Evolutionary conservation across 257 asterid genomes (phyloP), one percentile per base, ranked within the genome.

Genomic region (Oldenlandia corymbosa): DNA sequence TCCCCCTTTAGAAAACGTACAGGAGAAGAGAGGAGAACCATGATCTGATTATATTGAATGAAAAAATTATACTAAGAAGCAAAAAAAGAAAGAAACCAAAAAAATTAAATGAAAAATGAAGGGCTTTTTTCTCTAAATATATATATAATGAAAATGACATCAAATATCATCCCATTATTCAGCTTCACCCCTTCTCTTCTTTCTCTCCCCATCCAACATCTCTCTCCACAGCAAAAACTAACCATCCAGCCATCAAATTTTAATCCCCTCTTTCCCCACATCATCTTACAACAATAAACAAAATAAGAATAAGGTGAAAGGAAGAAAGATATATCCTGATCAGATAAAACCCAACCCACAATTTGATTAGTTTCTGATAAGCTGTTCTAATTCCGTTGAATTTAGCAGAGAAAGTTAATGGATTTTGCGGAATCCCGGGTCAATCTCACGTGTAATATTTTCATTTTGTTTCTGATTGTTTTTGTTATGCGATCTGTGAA

Each of bases 401-500:
- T 71, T 75, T 74, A 60, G 34, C 67, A 51, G 9, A 61, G 71
- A 78, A 41, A 75, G 63, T 60, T 60, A 52, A 60, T 52, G 84
- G 85, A 81, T 85, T 85, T 83, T 85, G 84, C 68, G 82, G 79
- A 81, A 72, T 85, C 79, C 69, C 56, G 71, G 64, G 67, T 70
- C 73, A 67, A 74, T 74, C 45, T 77, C 58, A 79, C 79, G 78
- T 85, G 91, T 86, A 71, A 79, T 58, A 37, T 73, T 30, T 69
- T 62, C 55, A 60, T 70, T 63, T 61, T 69, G 66, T 30, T 7
- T 62, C n/a, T n/a, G n/a, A n/a, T n/a, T n/a, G n/a, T n/a, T 69
- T 58, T 66, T 60, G 65, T 39, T 52, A 68, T 59, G 64, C 72
- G 95, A 88, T 86, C 86, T 81, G 83, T 68, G n/a, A n/a, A 70